These are phyloP conservation scores for Azolla pinnata DNA, from an alignment of 75 land plant species.

Conservation along the genomic window DNA sequence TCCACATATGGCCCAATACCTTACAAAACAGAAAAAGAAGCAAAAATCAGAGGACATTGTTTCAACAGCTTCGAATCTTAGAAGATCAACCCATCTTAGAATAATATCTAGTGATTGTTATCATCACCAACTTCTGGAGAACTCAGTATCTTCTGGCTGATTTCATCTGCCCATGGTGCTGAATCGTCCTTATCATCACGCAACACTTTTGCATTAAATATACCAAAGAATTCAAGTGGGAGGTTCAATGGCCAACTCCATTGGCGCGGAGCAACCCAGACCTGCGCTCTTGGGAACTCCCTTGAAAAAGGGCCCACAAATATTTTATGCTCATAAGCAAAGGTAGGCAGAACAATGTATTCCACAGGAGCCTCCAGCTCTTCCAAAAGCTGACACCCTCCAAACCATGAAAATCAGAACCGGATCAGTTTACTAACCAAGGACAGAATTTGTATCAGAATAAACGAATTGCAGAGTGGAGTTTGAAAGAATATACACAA, in stretches of 20 bases:
- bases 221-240: conserved; percentile 94
- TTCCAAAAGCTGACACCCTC: conserved; percentile 79
- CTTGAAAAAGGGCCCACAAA: conserved; percentile 98
- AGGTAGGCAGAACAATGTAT: conserved; percentile 85
- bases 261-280: conserved; percentile 98
- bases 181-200: conserved; percentile 57
- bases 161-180: conserved; percentile 85
- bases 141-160: conserved; percentile 89
- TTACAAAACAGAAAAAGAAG: conserved; percentile 20
- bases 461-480: too few species aligned
- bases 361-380: conserved; percentile 89
- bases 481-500: too few species aligned
- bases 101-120: too few species aligned
- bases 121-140: conserved; percentile 92
- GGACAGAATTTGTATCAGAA: too few species aligned
- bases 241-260: conserved; percentile 99
- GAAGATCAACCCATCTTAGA: too few species aligned
- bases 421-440: too few species aligned
- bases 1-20: conserved; percentile 99
- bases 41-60: neutral
- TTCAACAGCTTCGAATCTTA: neutral
- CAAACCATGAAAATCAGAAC: conserved; percentile 26
- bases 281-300: conserved; percentile 75
- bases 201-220: conserved; percentile 63
- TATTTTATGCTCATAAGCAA: conserved; percentile 97